These are phyloP conservation scores for Leccinum variicolor DNA, from an alignment of 768 basidiomycete species.

Conservation along the genomic window DNA sequence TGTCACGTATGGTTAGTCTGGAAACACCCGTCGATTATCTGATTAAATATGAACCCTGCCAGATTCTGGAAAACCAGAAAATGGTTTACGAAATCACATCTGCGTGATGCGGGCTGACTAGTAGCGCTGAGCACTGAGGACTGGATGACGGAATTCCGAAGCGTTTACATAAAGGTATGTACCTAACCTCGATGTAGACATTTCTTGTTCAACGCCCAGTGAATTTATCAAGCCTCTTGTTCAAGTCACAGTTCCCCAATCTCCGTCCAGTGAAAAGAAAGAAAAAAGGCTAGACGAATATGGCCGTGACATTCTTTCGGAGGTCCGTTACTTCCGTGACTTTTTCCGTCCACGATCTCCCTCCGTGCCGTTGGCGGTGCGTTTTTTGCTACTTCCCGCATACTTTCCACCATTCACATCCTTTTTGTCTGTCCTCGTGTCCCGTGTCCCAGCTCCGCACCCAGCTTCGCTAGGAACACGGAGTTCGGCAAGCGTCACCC, in stretches of 20 bases:
- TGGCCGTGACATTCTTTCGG: neutral
- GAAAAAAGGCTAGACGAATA: neutral
- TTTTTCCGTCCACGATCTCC: constrained; percentile 17
- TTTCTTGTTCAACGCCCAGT: neutral
- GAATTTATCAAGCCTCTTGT: neutral
- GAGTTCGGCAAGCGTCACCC: constrained; percentile 6
- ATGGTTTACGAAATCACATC: neutral
- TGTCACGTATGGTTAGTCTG: neutral
- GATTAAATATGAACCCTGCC: neutral
- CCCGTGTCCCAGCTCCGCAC: neutral
- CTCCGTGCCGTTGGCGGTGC: constrained; percentile 3
- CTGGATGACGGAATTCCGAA: neutral
- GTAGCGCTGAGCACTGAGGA: too few species aligned
- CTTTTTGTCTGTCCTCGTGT: neutral
- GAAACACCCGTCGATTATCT: neutral
- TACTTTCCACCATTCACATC: neutral
- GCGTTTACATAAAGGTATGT: neutral
- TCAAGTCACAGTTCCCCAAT: neutral
- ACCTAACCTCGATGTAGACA: neutral
- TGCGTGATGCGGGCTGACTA: neutral
- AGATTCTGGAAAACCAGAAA: constrained; percentile 1
- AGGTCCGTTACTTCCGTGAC: constrained; percentile 13
- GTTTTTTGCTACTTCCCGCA: constrained; percentile 12
- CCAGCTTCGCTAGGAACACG: neutral
- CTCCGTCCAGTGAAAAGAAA: neutral